These are phyloP conservation scores for Suillus ampliporus DNA, from an alignment of 768 basidiomycete genomes.

Conservation along the genomic window DNA sequence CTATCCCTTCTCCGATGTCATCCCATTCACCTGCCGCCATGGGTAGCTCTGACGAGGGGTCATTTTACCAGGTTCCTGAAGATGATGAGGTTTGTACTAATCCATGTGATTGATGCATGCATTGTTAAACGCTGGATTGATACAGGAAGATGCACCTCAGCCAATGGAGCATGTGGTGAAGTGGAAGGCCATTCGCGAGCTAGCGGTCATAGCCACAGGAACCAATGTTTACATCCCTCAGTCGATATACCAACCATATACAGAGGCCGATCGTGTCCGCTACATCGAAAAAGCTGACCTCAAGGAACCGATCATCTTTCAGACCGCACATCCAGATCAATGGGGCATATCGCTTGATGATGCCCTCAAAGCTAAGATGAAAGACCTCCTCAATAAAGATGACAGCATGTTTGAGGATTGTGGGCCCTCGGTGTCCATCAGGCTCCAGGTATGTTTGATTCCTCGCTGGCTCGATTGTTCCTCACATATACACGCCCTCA, in stretches of 20 bases:
- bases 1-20: slow-evolving; percentile 3
- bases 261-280: slow-evolving; percentile 74
- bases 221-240: slow-evolving; percentile 69
- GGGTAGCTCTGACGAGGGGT: slow-evolving; percentile 1
- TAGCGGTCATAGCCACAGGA: slow-evolving; percentile 26
- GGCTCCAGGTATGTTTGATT: slow-evolving; percentile 63
- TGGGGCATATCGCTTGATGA: slow-evolving; percentile 69
- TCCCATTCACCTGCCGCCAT: not conserved
- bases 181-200: slow-evolving; percentile 29
- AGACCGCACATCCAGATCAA: slow-evolving; percentile 54
- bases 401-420: slow-evolving; percentile 72
- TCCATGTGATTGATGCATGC: not conserved
- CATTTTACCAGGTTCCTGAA: not conserved
- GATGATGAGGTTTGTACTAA: slow-evolving; percentile 2
- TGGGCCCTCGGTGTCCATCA: slow-evolving; percentile 81
- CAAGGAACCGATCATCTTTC: slow-evolving; percentile 69
- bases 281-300: slow-evolving; percentile 76
- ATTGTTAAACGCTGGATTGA: not conserved
- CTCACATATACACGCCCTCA: slow-evolving; percentile 32
- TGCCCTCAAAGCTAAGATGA: slow-evolving; percentile 64
- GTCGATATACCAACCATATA: slow-evolving; percentile 75
- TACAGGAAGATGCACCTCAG: slow-evolving; percentile 28
- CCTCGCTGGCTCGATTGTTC: not conserved
- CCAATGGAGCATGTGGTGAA: slow-evolving; percentile 31
- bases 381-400: slow-evolving; percentile 60